These are phyloP conservation scores for Podaxis rugospora DNA, from an alignment of 768 basidiomycete genomes.

Conservation along the genomic window DNA sequence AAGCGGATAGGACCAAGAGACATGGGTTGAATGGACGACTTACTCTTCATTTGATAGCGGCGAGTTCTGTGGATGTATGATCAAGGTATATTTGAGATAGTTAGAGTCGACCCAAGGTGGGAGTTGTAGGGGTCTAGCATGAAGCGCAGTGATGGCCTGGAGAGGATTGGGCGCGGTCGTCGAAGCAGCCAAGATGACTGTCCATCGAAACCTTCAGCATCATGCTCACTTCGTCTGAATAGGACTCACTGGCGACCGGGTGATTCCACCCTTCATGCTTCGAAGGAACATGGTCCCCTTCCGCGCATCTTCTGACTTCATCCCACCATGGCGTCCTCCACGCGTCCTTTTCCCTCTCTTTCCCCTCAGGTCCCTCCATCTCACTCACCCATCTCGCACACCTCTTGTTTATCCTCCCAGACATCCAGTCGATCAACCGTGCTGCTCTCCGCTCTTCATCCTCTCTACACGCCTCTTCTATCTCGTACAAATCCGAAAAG, in stretches of 20 bases:
- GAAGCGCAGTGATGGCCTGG: conserved; percentile 73
- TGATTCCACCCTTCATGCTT: conserved; percentile 83
- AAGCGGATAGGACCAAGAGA: conserved; percentile 1
- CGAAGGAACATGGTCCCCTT: conserved; percentile 73
- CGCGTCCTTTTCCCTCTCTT: conserved; percentile 36
- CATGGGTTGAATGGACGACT: conserved; percentile 25
- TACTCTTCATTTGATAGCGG: conserved; percentile 77
- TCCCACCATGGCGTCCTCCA: conserved; percentile 82
- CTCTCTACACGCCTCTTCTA: conserved; percentile 72
- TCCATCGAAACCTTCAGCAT: conserved; percentile 6
- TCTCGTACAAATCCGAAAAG: conserved; percentile 71
- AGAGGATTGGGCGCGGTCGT: conserved; percentile 79
- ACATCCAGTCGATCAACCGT: conserved; percentile 85
- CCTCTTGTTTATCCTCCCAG: conserved; percentile 59
- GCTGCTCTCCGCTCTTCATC: conserved; percentile 76
- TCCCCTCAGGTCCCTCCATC: conserved; percentile 37
- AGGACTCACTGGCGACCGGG: conserved; percentile 71
- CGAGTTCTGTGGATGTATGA: conserved; percentile 70
- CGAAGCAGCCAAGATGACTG: conserved; percentile 80
- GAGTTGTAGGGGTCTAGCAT: conserved; percentile 60
- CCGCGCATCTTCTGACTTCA: conserved; percentile 69
- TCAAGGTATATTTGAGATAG: conserved; percentile 67
- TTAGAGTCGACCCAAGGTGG: conserved; percentile 80
- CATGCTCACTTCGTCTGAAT: background rate
- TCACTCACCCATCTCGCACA: conserved; percentile 72